These are phyloP conservation scores for Boletus rubroflammeus DNA, from an alignment of 768 basidiomycete species.

Conservation along the genomic window DNA sequence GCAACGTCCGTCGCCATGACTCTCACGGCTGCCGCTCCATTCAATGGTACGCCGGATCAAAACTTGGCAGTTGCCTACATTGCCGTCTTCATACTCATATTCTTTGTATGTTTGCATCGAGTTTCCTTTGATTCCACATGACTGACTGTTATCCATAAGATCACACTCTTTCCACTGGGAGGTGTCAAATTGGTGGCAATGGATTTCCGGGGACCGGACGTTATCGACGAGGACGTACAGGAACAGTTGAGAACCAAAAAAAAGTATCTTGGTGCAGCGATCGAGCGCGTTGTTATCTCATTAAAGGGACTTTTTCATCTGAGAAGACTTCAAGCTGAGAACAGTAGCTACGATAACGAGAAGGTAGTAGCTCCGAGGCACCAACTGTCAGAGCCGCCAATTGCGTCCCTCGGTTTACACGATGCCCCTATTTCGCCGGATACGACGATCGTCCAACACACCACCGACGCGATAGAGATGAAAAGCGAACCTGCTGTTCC, in stretches of 20 bases:
- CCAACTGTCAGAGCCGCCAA: background rate
- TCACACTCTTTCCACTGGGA: constrained; percentile 65
- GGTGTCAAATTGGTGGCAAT: constrained; percentile 50
- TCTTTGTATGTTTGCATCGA: constrained; percentile 40
- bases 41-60: constrained; percentile 54
- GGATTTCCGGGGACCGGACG: constrained; percentile 65
- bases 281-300: constrained; percentile 10
- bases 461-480: background rate
- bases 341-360: constrained; percentile 4
- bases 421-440: background rate
- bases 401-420: background rate
- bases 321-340: background rate
- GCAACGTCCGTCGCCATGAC: constrained; percentile 66
- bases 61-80: constrained; percentile 66
- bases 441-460: constrained; percentile 6
- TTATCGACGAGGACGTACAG: constrained; percentile 53
- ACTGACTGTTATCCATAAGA: constrained; percentile 28
- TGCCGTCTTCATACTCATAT: constrained; percentile 57
- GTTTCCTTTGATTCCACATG: background rate
- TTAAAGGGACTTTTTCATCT: background rate
- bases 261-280: constrained; percentile 11
- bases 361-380: background rate
- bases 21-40: constrained; percentile 58
- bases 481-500: background rate
- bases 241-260: constrained; percentile 42